These are phyloP conservation scores for Musa schizocarpa DNA, from an alignment of 176 grass and related monocot genomes.

Conservation along the genomic window DNA sequence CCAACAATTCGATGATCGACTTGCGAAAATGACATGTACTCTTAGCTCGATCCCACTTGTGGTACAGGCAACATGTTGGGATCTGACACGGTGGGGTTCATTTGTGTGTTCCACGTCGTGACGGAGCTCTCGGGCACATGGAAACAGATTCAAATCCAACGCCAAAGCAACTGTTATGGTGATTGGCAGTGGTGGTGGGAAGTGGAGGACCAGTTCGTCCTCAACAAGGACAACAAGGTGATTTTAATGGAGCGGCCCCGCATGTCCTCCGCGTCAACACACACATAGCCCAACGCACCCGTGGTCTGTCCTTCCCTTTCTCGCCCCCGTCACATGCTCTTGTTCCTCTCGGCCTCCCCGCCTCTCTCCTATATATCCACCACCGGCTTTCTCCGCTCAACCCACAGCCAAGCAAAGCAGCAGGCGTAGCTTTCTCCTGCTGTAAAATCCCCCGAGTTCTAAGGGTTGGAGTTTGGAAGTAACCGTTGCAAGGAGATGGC, in stretches of 20 bases:
- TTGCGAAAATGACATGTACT: no score
- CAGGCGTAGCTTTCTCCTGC: neutral
- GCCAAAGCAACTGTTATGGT: no score
- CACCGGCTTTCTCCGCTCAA: no score
- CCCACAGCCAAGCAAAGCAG: neutral
- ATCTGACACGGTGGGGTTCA: no score
- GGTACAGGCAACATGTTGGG: no score
- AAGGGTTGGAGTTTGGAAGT: neutral
- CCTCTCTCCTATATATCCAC: neutral
- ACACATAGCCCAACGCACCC: neutral
- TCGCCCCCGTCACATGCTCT: constrained; percentile 9
- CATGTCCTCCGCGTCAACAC: constrained; percentile 6
- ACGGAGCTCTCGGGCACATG: no score
- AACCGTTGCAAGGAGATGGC: constrained; percentile 15
- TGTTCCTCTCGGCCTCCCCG: constrained; percentile 4
- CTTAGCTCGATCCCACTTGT: no score
- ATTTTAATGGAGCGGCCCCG: neutral
- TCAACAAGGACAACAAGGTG: constrained; percentile 1
- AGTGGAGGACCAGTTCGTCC: neutral
- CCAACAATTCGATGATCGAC: no score
- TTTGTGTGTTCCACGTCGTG: no score
- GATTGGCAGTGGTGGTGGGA: neutral
- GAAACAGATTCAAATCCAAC: no score
- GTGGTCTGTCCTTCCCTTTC: neutral
- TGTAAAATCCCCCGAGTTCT: neutral